These are phyloP conservation scores for Prunus kanzakura DNA, from an alignment of 306 rosid species.

Conservation along the genomic window DNA sequence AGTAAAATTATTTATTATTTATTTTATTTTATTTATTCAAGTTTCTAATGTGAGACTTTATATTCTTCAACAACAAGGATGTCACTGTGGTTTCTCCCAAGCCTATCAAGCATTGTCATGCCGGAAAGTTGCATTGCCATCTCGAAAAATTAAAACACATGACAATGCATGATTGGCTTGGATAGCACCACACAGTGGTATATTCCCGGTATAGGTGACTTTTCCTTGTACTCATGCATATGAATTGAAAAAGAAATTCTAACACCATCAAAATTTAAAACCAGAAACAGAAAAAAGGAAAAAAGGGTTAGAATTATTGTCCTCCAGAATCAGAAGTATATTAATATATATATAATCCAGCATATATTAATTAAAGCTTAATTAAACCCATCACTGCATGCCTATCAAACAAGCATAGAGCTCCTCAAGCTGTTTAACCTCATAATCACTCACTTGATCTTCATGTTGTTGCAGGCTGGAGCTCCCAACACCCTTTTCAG, in stretches of 20 bases:
- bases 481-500: conserved; percentile 22
- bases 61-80: no score
- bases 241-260: not conserved
- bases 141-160: no score
- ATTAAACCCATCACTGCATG: not conserved
- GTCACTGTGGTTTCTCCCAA: no score
- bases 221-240: no score
- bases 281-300: not conserved
- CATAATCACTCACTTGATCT: conserved; percentile 16
- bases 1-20: no score
- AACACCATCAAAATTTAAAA: not conserved
- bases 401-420: conserved; percentile 49
- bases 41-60: no score
- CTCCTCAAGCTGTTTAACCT: conserved; percentile 39
- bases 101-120: no score
- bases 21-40: no score
- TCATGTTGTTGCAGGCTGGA: conserved; percentile 18
- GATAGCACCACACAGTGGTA: no score
- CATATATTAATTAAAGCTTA: not conserved
- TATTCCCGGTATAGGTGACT: no score
- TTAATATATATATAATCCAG: not conserved
- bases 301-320: not conserved
- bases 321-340: not conserved
- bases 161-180: no score
- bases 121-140: no score